Percentiles rank a stretch among this genome's conserved stretches.
phyloP scores from a whole-genome alignment of 2,329 filamentous ascomycete species.

The Celoporthe dispersa region DNA sequence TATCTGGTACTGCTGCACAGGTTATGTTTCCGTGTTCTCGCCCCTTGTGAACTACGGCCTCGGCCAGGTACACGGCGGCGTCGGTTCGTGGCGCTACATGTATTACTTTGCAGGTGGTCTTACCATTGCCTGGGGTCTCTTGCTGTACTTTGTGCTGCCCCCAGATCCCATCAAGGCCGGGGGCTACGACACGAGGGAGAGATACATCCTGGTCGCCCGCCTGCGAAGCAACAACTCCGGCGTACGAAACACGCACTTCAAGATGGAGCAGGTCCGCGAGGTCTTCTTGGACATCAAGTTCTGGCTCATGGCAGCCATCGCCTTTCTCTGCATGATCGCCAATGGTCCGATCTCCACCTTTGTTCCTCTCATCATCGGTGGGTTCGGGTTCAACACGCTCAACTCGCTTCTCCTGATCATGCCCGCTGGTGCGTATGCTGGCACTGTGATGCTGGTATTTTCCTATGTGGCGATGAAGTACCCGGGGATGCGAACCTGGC shows the following conservation, averaged over 20 bases:
- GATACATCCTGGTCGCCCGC: slow-evolving; percentile 31
- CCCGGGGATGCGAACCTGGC: slow-evolving; percentile 40
- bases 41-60: slow-evolving; percentile 54
- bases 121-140: slow-evolving; percentile 45
- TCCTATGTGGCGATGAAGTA: slow-evolving; percentile 47
- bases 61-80: slow-evolving; percentile 45
- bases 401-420: slow-evolving; percentile 36
- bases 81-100: slow-evolving; percentile 48
- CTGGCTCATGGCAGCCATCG: slow-evolving; percentile 35
- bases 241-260: slow-evolving; percentile 33
- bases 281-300: slow-evolving; percentile 33
- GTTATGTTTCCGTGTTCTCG: slow-evolving; percentile 49
- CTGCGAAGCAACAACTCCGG: slow-evolving; percentile 33
- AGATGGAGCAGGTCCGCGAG: slow-evolving; percentile 31
- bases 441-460: slow-evolving; percentile 43
- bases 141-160: slow-evolving; percentile 29
- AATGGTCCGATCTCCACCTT: slow-evolving; percentile 72
- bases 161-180: slow-evolving; percentile 41
- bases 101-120: slow-evolving; percentile 47
- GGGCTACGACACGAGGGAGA: slow-evolving; percentile 32
- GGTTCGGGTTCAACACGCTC: slow-evolving; percentile 41
- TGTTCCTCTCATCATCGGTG: slow-evolving; percentile 63
- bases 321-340: slow-evolving; percentile 66
- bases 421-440: slow-evolving; percentile 39
- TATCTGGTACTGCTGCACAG: slow-evolving; percentile 48